A percentile compares a stretch with the other conserved stretches of the same genome.
These are phyloP conservation scores for Russula griseocarnosa DNA, from an alignment of 768 basidiomycete genomes.

Conservation along the genomic window DNA sequence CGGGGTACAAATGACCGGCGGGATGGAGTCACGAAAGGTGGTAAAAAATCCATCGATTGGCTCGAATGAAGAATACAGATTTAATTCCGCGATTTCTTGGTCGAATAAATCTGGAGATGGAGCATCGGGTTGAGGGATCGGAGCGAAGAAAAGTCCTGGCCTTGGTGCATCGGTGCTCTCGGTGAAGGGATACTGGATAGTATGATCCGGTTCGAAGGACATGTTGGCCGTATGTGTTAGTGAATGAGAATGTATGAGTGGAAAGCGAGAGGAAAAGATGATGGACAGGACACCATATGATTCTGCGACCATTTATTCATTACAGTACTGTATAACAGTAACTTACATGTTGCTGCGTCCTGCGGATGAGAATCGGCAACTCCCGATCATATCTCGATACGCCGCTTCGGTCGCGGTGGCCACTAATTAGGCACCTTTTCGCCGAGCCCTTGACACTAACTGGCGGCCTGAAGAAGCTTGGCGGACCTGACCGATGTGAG, in stretches of 20 bases:
- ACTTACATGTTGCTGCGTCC: no score
- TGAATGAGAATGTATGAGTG: background rate
- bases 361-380: background rate
- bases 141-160: background rate
- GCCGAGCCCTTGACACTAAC: no score
- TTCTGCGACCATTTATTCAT: background rate
- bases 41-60: background rate
- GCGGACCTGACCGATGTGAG: no score
- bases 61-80: background rate
- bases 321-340: no score
- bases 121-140: background rate
- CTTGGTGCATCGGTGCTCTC: background rate
- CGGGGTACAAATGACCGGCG: background rate
- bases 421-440: no score
- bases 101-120: background rate
- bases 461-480: no score
- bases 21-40: no score
- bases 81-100: background rate
- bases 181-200: no score
- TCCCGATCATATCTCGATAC: background rate
- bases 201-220: background rate
- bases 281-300: background rate
- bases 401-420: no score
- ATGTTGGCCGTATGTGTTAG: background rate
- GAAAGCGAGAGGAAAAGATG: background rate